Conservation (phyloP, 140 eudicot genomes). For the Anethum foeniculum region DNA sequence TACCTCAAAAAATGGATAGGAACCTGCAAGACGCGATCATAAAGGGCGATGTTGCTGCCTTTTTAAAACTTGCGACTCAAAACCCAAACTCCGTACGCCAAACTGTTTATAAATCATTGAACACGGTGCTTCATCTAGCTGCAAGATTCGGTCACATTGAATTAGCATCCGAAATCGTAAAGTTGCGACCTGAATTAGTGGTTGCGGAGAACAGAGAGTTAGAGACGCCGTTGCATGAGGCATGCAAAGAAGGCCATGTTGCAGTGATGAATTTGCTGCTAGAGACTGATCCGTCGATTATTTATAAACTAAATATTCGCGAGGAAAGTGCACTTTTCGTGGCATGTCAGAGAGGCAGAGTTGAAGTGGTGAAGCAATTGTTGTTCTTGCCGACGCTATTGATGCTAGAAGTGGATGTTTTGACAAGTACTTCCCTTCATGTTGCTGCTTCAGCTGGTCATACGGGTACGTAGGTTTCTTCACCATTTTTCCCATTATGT, state of each 20-base stretch:
- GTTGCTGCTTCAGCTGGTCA: slow-evolving; percentile 54
- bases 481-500: too few species aligned
- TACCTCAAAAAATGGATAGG: slow-evolving; percentile 26
- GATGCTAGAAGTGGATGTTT: slow-evolving; percentile 43
- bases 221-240: slow-evolving; percentile 50
- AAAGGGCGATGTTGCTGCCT: slow-evolving; percentile 29
- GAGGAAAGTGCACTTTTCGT: slow-evolving; percentile 43
- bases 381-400: slow-evolving; percentile 30
- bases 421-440: slow-evolving; percentile 36
- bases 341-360: slow-evolving; percentile 43
- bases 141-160: slow-evolving; percentile 48
- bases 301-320: slow-evolving; percentile 34
- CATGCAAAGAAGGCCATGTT: slow-evolving; percentile 45
- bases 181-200: slow-evolving; percentile 33
- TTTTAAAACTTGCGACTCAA: slow-evolving; percentile 26
- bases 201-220: slow-evolving; percentile 26
- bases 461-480: slow-evolving; percentile 22
- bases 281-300: slow-evolving; percentile 22
- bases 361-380: slow-evolving; percentile 39
- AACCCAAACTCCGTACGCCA: slow-evolving; percentile 21
- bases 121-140: slow-evolving; percentile 43
- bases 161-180: slow-evolving; percentile 27
- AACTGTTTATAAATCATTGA: slow-evolving; percentile 16
- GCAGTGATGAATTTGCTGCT: slow-evolving; percentile 25
- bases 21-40: slow-evolving; percentile 23